Conservation (phyloP, 1,139 yeast genomes). For the Geotrichum restrictum region DNA sequence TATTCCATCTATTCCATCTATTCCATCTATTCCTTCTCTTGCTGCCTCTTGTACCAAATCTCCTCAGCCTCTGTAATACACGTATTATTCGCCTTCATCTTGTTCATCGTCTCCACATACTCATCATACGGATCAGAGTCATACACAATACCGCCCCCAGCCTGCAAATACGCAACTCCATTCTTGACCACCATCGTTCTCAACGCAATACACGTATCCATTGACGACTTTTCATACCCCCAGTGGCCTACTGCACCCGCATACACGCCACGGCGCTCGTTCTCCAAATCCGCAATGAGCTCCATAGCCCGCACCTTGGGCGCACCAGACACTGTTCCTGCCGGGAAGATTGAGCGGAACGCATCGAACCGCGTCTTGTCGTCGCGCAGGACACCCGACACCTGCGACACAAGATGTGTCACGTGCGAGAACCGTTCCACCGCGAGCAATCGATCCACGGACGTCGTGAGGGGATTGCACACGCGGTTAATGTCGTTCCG, state of each 20-base stretch:
- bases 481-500: conserved; percentile 91
- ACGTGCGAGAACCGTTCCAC: conserved; percentile 96
- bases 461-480: conserved; percentile 80
- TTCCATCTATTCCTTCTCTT: background rate
- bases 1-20: too few species aligned
- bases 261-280: conserved; percentile 90
- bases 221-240: conserved; percentile 87
- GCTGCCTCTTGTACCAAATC: conserved; percentile 52
- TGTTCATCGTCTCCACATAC: conserved; percentile 93
- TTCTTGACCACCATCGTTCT: conserved; percentile 95
- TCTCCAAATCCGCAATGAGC: conserved; percentile 79
- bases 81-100: conserved; percentile 88
- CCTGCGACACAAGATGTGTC: conserved; percentile 92
- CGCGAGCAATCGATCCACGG: conserved; percentile 80
- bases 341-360: conserved; percentile 94
- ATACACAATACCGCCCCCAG: conserved; percentile 96
- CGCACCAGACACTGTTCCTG: conserved; percentile 97
- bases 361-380: conserved; percentile 94
- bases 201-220: conserved; percentile 96
- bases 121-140: conserved; percentile 96
- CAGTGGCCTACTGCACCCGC: conserved; percentile 99
- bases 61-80: conserved; percentile 88
- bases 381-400: conserved; percentile 78
- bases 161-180: conserved; percentile 87
- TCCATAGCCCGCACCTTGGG: conserved; percentile 98